phyloP scores from a whole-genome alignment of 139 green algal genomes.

The Volvox africanus region DNA sequence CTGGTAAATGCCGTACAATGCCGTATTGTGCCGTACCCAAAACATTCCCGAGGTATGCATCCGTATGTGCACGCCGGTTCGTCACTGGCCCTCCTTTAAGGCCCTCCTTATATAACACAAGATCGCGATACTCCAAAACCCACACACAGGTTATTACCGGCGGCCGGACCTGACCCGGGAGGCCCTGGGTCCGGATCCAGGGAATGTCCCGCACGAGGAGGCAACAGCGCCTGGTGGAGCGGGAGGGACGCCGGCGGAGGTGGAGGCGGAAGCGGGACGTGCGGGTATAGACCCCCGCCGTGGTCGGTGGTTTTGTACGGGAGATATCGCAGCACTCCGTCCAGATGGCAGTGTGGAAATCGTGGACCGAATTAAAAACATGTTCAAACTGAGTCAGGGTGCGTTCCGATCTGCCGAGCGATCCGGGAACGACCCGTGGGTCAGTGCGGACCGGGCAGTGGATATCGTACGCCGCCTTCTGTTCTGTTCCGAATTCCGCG shows the following conservation, averaged over 20 bases:
- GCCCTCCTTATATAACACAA: no score
- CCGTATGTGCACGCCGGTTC: neutral
- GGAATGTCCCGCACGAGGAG: neutral
- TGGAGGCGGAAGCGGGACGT: slow-evolving; percentile 42
- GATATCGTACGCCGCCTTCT: no score
- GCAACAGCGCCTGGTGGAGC: neutral
- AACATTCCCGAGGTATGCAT: neutral
- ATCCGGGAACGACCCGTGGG: no score
- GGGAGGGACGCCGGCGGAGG: slow-evolving; percentile 45
- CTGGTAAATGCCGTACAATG: slow-evolving; percentile 55
- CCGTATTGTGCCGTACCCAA: neutral
- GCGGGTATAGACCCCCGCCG: slow-evolving; percentile 66
- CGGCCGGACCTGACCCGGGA: slow-evolving; percentile 79
- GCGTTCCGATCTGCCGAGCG: neutral
- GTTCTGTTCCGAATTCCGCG: no score
- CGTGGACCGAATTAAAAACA: slow-evolving; percentile 98
- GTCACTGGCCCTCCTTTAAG: neutral
- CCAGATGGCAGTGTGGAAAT: slow-evolving; percentile 82
- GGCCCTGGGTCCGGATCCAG: slow-evolving; percentile 49
- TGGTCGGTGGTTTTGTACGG: slow-evolving; percentile 87
- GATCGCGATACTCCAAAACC: neutral
- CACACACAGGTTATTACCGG: slow-evolving; percentile 82
- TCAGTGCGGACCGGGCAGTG: no score
- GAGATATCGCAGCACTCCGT: slow-evolving; percentile 83
- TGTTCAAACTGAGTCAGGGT: slow-evolving; percentile 97